phyloP scores from a whole-genome alignment of 208 protist genomes.

The Trypanosoma avium region DNA sequence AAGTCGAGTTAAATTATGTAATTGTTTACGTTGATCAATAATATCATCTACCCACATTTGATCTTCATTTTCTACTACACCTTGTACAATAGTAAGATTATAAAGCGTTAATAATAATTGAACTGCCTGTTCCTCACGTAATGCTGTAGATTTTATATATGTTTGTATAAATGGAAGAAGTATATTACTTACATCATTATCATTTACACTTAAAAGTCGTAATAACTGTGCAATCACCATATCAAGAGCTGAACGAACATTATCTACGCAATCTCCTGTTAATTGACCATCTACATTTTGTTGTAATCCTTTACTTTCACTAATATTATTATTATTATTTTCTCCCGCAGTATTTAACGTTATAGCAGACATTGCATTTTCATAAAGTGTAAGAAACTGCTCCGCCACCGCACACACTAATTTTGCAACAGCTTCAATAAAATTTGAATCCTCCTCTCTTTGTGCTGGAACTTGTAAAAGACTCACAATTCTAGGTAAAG shows the following conservation, averaged over 20 bases:
- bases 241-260: constrained; percentile 39
- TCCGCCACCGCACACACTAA: constrained; percentile 52
- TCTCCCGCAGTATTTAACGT: constrained; percentile 9
- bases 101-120: constrained; percentile 53
- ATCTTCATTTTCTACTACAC: constrained; percentile 37
- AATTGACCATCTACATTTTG: not conserved
- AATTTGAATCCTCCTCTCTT: constrained; percentile 44
- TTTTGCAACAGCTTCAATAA: constrained; percentile 50
- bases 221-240: constrained; percentile 45
- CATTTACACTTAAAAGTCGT: constrained; percentile 33
- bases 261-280: constrained; percentile 27
- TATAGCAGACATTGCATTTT: too few species aligned
- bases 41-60: constrained; percentile 55
- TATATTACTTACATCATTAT: constrained; percentile 37
- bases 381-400: constrained; percentile 62
- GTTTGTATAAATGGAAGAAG: constrained; percentile 53
- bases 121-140: constrained; percentile 48
- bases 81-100: constrained; percentile 43
- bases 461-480: constrained; percentile 48
- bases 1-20: constrained; percentile 64
- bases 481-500: constrained; percentile 55
- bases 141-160: constrained; percentile 57
- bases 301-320: not conserved
- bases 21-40: constrained; percentile 62
- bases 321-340: not conserved